Conservation (phyloP, 225 moss, liverwort and hornwort genomes). For the Ulota crispa region DNA sequence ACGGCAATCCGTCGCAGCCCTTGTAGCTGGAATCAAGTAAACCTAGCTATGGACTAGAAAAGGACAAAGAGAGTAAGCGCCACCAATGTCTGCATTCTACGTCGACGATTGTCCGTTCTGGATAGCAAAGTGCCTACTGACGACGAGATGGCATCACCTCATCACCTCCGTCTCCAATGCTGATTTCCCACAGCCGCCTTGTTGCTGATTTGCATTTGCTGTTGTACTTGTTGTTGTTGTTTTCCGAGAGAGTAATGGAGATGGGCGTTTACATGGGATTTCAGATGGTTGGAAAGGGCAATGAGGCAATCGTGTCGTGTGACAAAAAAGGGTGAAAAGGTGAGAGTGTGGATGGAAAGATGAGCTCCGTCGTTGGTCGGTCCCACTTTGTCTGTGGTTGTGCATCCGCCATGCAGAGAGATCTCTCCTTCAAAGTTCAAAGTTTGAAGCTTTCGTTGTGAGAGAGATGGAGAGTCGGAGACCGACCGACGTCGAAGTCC, state of each 20-base stretch:
- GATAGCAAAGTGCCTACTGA: not conserved
- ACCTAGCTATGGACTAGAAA: conserved; percentile 11
- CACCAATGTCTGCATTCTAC: conserved; percentile 17
- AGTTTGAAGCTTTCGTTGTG: not conserved
- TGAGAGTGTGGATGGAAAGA: conserved; percentile 25
- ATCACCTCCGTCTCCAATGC: not conserved
- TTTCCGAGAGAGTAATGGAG: too few relatives aligned
- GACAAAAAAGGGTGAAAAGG: not conserved
- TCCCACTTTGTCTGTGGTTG: conserved; percentile 22
- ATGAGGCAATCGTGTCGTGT: conserved; percentile 5
- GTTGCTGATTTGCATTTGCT: not conserved
- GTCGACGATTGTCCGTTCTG: not conserved
- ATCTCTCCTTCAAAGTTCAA: not conserved
- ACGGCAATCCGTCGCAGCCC: not conserved
- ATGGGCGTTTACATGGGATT: not conserved
- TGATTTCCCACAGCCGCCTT: not conserved
- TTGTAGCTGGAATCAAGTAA: conserved; percentile 11
- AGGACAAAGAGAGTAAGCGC: not conserved
- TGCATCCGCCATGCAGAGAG: not conserved
- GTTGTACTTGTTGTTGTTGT: not conserved
- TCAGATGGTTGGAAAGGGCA: not conserved
- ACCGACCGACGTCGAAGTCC: not conserved
- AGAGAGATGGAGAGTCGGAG: not conserved
- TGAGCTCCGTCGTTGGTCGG: conserved; percentile 8
- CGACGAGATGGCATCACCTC: not conserved